Percentiles rank a stretch among this genome's conserved stretches.
These are phyloP conservation scores for Zelopaecilomyces penicillatus DNA, from an alignment of 2,329 filamentous ascomycete species.

Conservation along the genomic window DNA sequence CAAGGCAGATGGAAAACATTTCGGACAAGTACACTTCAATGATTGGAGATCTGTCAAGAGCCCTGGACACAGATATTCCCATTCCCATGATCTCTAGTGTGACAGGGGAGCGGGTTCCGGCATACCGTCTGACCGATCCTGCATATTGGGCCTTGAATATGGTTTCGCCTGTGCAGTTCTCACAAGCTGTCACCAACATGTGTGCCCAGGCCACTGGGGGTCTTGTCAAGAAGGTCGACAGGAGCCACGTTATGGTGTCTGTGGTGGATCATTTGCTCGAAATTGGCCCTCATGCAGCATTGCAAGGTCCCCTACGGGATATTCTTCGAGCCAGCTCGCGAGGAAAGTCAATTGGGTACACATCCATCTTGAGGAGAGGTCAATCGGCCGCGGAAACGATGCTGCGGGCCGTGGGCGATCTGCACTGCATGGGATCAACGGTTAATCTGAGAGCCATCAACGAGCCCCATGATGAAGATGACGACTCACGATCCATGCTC, in stretches of 20 bases:
- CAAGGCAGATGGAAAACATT: slow-evolving; percentile 11
- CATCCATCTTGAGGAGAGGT: background rate
- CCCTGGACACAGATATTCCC: background rate
- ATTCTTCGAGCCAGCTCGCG: background rate
- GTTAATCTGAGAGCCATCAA: background rate
- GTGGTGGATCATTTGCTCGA: background rate
- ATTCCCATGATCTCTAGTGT: background rate
- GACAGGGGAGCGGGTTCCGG: background rate
- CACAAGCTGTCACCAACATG: background rate
- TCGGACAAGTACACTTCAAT: slow-evolving; percentile 33
- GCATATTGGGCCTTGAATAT: background rate
- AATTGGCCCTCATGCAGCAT: background rate
- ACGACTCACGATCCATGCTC: background rate
- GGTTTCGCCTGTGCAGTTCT: background rate
- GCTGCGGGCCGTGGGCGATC: background rate
- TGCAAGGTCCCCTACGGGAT: background rate
- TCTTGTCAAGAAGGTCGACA: no score
- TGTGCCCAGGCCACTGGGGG: no score
- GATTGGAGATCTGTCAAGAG: slow-evolving; percentile 2
- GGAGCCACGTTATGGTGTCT: no score
- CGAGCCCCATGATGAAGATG: background rate
- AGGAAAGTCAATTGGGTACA: background rate
- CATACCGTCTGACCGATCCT: background rate
- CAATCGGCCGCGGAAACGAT: background rate
- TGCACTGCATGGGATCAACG: background rate